phyloP scores from a whole-genome alignment of 106 monocot species.

The Dendrobium huoshanense region DNA sequence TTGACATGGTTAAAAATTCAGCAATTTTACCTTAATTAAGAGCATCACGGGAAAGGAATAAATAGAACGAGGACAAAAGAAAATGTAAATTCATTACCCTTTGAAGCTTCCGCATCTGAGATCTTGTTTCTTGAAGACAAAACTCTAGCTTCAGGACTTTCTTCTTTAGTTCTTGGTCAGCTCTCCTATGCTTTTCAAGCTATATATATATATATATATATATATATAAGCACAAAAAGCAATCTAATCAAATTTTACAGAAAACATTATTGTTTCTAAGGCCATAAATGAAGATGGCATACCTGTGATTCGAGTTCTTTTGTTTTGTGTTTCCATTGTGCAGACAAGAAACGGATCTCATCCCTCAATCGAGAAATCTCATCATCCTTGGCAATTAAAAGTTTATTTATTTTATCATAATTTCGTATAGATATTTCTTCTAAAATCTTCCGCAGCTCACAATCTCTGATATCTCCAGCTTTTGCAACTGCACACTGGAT shows the following conservation, averaged over 20 bases:
- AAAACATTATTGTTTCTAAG: slow-evolving; percentile 1
- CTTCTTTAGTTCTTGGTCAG: slow-evolving; percentile 91
- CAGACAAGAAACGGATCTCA: slow-evolving; percentile 76
- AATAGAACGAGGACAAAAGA: not conserved
- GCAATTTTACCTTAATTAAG: not conserved
- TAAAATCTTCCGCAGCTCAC: slow-evolving; percentile 46
- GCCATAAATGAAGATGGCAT: not conserved
- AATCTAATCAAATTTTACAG: not conserved
- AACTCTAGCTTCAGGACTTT: slow-evolving; percentile 84
- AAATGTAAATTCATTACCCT: slow-evolving; percentile 41
- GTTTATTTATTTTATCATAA: slow-evolving; percentile 54
- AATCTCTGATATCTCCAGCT: slow-evolving; percentile 45
- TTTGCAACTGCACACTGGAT: slow-evolving; percentile 54
- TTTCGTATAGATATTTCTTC: slow-evolving; percentile 71
- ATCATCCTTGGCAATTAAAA: slow-evolving; percentile 57
- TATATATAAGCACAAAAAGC: not conserved
- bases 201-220: slow-evolving; percentile 10
- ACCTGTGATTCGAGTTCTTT: slow-evolving; percentile 77
- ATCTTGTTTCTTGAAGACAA: slow-evolving; percentile 79
- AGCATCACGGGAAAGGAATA: not conserved
- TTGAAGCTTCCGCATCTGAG: slow-evolving; percentile 78
- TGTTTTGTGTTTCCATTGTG: slow-evolving; percentile 82
- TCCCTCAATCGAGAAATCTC: slow-evolving; percentile 78
- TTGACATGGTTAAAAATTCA: too few relatives aligned
- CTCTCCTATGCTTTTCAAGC: slow-evolving; percentile 71